Base-by-base conservation (phyloP, 306 rosid species). In the Dalbergia cochinchinensis region DNA sequence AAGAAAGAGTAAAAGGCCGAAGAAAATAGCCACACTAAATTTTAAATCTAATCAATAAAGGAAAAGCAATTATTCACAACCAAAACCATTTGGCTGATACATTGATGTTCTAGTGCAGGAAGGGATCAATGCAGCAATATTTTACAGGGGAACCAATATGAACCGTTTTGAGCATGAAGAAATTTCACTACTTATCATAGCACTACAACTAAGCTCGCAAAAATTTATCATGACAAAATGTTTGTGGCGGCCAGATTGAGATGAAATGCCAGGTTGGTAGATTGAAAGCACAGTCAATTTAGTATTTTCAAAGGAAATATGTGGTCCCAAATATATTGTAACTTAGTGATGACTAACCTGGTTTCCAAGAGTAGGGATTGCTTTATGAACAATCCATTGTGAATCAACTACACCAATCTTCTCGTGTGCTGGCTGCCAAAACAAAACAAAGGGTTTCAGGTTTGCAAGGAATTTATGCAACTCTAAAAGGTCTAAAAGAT, bases 401-500 rank as follows among this genome's bases (percentile, higher is more conserved):
- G 99, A 96, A 89, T 96, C 99, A 82, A 96, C 94, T 68, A 96
- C 97, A 7, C 99, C 99, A 79, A 96, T 93, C 82, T 90, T 96
- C 86, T 91, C 97, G 86, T 96, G 92, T 35, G 99, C 94, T 42
- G 99, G 99, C 90, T 90, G 88, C 79, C 65, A 42, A 82, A 77
- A 83, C 18, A 34, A 86, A 76, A 74, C 73, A 76, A 51, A 73
- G n/a, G 39, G 62, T 76, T 68, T 69, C 66, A 59, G 39, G 78
- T 50, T 50, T 54, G 60, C 8, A 54, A 54, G 22, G 60, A 54
- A 44, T 44, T 4, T 4, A 44, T 44, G 53, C 53, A 47, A 47
- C 53, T 47, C 53, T 5, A 47, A 2, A 1, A 47, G 15, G 53
- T 47, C 53, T 47, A 47, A 4, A 47, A 47, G 53, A 47, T 47